phyloP scores from a whole-genome alignment of 2,329 filamentous ascomycete genomes.

The Myotisia sp. region DNA sequence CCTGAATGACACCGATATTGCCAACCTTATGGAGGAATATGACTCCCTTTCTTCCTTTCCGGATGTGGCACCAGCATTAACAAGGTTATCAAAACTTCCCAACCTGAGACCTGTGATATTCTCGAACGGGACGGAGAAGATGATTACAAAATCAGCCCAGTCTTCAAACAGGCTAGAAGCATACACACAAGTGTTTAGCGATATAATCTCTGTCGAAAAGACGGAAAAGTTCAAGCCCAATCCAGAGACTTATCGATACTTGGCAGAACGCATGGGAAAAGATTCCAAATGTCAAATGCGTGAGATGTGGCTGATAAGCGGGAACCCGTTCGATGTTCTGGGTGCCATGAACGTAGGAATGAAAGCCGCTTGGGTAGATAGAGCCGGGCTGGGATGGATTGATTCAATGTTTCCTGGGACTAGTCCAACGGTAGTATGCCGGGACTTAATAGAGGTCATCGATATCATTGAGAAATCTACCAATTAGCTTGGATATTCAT shows the following conservation, averaged over 20 bases:
- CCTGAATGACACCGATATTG: constrained; percentile 32
- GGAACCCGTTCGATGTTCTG: constrained; percentile 59
- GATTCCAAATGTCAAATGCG: constrained; percentile 26
- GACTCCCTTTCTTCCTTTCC: constrained; percentile 50
- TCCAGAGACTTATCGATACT: constrained; percentile 45
- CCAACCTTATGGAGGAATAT: constrained; percentile 48
- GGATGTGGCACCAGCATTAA: constrained; percentile 45
- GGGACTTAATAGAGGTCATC: constrained; percentile 45
- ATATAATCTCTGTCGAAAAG: constrained; percentile 48
- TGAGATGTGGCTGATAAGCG: constrained; percentile 54
- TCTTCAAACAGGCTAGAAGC: constrained; percentile 9
- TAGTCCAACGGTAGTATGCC: constrained; percentile 41
- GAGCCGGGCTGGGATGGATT: constrained; percentile 48
- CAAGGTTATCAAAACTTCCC: constrained; percentile 29
- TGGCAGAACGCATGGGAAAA: constrained; percentile 40
- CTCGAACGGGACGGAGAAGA: constrained; percentile 52
- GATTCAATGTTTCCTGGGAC: constrained; percentile 42
- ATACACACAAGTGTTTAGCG: constrained; percentile 36
- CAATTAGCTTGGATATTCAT: too few species aligned
- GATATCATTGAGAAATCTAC: constrained; percentile 21
- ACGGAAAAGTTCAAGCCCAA: constrained; percentile 51
- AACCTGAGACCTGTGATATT: constrained; percentile 47
- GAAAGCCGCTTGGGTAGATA: constrained; percentile 53
- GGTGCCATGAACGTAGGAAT: constrained; percentile 50
- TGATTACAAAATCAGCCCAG: constrained; percentile 48